phyloP scores from a whole-genome alignment of 495 filamentous ascomycete species.

The Penicilliopsis zonata region DNA sequence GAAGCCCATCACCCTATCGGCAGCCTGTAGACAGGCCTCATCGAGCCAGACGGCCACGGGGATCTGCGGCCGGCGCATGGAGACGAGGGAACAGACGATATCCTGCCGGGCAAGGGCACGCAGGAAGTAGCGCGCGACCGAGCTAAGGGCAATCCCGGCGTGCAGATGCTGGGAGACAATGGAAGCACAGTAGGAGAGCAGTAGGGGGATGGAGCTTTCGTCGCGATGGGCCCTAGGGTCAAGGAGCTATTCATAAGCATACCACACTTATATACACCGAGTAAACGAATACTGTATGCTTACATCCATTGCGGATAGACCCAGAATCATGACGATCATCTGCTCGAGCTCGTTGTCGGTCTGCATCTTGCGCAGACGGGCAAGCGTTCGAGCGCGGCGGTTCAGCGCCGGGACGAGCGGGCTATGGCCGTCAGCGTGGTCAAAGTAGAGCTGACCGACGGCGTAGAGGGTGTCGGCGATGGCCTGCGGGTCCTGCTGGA shows the following conservation, averaged over 20 bases:
- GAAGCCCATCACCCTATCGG: slow-evolving; percentile 4
- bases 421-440: not conserved
- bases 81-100: not conserved
- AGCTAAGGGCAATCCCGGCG: not conserved
- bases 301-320: not conserved
- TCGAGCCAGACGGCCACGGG: slow-evolving; percentile 1
- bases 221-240: not conserved
- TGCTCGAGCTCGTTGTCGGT: not conserved
- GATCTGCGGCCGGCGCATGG: not conserved
- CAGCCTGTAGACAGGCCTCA: not conserved
- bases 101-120: slow-evolving; percentile 3
- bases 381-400: slow-evolving; percentile 1
- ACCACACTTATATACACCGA: not conserved
- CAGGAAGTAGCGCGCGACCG: slow-evolving; percentile 1
- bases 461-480: slow-evolving; percentile 1
- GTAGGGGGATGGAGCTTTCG: not conserved
- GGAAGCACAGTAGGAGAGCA: not conserved
- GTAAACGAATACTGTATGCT: not conserved
- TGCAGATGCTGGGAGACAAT: not conserved
- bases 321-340: slow-evolving; percentile 1
- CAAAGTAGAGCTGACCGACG: slow-evolving; percentile 1
- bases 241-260: not conserved
- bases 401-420: not conserved
- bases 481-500: slow-evolving; percentile 1
- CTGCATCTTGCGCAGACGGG: slow-evolving; percentile 1